These are phyloP conservation scores for Penicillium oxalicum DNA, from an alignment of 2,329 filamentous ascomycete species.

Conservation along the genomic window DNA sequence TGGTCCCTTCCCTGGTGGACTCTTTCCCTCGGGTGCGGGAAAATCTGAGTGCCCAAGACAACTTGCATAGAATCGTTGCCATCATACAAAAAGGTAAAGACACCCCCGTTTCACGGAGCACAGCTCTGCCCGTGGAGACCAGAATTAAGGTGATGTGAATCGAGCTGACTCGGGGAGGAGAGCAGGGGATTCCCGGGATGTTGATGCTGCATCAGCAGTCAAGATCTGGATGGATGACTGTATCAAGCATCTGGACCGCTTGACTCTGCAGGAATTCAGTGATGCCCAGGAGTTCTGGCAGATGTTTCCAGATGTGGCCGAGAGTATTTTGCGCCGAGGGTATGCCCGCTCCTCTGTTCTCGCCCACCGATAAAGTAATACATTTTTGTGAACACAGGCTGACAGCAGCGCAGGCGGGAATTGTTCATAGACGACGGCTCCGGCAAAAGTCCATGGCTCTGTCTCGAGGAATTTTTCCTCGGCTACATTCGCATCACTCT, in stretches of 20 bases:
- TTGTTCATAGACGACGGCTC: slow-evolving; percentile 27
- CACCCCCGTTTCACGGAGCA: too few relatives aligned
- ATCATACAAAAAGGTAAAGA: slow-evolving; percentile 36
- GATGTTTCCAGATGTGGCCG: slow-evolving; percentile 36
- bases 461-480: slow-evolving; percentile 39
- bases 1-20: slow-evolving; percentile 26
- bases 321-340: slow-evolving; percentile 37
- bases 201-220: slow-evolving; percentile 29
- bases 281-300: slow-evolving; percentile 44
- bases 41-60: slow-evolving; percentile 26
- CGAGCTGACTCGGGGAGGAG: background rate
- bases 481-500: slow-evolving; percentile 37
- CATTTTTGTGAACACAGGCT: slow-evolving; percentile 1
- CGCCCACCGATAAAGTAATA: background rate
- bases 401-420: slow-evolving; percentile 21
- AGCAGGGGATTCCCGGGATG: slow-evolving; percentile 29
- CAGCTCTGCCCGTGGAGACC: too few relatives aligned
- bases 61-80: slow-evolving; percentile 27
- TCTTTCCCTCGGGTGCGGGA: slow-evolving; percentile 33
- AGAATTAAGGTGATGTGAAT: too few relatives aligned
- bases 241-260: slow-evolving; percentile 26
- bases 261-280: slow-evolving; percentile 31
- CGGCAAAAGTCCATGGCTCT: slow-evolving; percentile 22
- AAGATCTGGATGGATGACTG: slow-evolving; percentile 42
- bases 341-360: slow-evolving; percentile 17